Base-by-base conservation (phyloP, 208 protist genomes). In the Wallacemonas sp. region DNA sequence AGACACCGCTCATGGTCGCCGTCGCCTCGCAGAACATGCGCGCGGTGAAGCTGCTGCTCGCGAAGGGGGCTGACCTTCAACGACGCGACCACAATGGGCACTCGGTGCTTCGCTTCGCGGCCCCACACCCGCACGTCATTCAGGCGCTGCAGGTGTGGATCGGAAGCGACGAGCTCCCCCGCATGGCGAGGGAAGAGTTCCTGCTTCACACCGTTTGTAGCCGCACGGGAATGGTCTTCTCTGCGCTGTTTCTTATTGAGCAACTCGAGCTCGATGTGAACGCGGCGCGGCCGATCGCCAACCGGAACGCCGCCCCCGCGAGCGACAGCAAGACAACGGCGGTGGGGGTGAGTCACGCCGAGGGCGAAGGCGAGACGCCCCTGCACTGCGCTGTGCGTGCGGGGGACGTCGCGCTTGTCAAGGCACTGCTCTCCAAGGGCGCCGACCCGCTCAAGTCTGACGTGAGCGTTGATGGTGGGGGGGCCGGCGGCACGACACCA, bases 1-100 rank as follows among this genome's bases (percentile, higher is more conserved):
- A 87, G 45, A 96, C 91, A 22, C 81, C 87, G 39, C 73, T 96
- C 6, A 96, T 96, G 85, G 59, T 86, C 24, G 87, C 85, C 1
- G 79, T 78, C 2, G 69, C 73, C 2, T 61, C 58, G 27, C 69
- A 83, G 48, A 89, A 91, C 42, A 61, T 79, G 29, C 38, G 37
- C 0, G 75, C 70, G 1, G 50, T 91, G 41, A 59, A 68, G 39
- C 58, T 87, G 19, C 59, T 96, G 17, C 58, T 96, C 1, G 42
- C 33, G n/a, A 79, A 73, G 27, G 87, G 86, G 0, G 91, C 87
- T 0, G 72, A 86, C 42, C 26, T 78, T 19, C 22, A 63, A 17
- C 65, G 48, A 22, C 55, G 65, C 8, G 87, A 94, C 45, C 38
- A 46, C 6, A 24, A 58, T 17, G 87, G 85, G 0, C 71, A 68